Percentiles rank a stretch among this genome's conserved stretches.
Conservation (phyloP, 345 rosid genomes). For the Cardiospermum halicacabum region DNA sequence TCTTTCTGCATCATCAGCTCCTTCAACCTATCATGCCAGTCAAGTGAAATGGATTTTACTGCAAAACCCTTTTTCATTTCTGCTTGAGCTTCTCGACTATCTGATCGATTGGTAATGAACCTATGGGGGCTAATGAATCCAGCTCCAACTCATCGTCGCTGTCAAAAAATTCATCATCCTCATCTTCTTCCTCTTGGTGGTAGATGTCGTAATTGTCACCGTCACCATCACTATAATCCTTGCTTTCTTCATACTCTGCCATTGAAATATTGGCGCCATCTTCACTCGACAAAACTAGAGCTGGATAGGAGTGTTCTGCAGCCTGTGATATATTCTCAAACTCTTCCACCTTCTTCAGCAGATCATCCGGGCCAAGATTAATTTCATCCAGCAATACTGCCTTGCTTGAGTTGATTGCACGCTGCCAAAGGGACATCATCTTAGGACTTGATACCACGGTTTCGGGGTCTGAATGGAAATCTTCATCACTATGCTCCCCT, state of each 20-base stretch:
- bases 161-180: constrained; percentile 32
- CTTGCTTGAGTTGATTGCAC: constrained; percentile 61
- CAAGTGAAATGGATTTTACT: background rate
- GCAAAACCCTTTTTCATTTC: constrained; percentile 6
- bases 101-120: constrained; percentile 61
- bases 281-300: constrained; percentile 43
- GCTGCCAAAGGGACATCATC: constrained; percentile 74
- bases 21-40: background rate
- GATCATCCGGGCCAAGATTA: constrained; percentile 56
- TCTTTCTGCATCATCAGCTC: background rate
- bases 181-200: constrained; percentile 30
- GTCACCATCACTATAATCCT: constrained; percentile 21
- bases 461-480: constrained; percentile 15
- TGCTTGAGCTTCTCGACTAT: constrained; percentile 41
- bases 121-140: constrained; percentile 32
- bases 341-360: constrained; percentile 71
- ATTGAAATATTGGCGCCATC: constrained; percentile 16
- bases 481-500: constrained; percentile 23
- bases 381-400: constrained; percentile 56
- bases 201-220: constrained; percentile 24
- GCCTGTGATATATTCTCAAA: constrained; percentile 59
- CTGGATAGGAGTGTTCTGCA: constrained; percentile 71
- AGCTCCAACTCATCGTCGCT: constrained; percentile 34
- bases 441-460: constrained; percentile 58
- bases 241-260: constrained; percentile 25